Conservation (phyloP, 1,284 basidiomycete genomes). For the Ustilago sp. region DNA sequence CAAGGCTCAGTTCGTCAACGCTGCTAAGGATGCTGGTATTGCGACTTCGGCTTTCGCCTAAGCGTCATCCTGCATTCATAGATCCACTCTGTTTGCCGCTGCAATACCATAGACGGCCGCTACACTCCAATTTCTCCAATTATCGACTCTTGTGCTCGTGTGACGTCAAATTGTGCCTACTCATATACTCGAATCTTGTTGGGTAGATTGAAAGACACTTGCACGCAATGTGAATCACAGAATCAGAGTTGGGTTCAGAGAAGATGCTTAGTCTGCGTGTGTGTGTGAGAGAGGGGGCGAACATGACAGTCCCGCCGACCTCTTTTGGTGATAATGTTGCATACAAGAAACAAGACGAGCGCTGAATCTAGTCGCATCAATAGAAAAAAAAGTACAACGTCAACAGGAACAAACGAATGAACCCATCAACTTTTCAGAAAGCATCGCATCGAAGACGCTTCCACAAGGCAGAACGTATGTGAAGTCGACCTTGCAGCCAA, state of each 20-base stretch:
- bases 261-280: slow-evolving; percentile 43
- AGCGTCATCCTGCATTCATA: not conserved
- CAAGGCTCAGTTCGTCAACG: slow-evolving; percentile 72
- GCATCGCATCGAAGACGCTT: slow-evolving; percentile 18
- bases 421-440: slow-evolving; percentile 26
- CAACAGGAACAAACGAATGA: slow-evolving; percentile 5
- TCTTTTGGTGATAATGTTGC: slow-evolving; percentile 25
- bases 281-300: slow-evolving; percentile 12
- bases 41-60: slow-evolving; percentile 61
- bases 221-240: not conserved
- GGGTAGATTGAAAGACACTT: too few species aligned
- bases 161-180: too few species aligned
- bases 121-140: not conserved
- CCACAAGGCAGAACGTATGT: slow-evolving; percentile 8
- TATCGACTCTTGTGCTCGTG: too few species aligned
- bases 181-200: too few species aligned
- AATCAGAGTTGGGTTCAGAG: slow-evolving; percentile 16
- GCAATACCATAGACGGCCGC: slow-evolving; percentile 11
- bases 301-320: not conserved
- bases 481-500: not conserved
- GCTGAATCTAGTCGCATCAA: slow-evolving; percentile 17
- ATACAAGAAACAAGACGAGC: slow-evolving; percentile 3
- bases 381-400: slow-evolving; percentile 42
- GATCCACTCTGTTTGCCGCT: not conserved
- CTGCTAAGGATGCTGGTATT: slow-evolving; percentile 70